phyloP scores from a whole-genome alignment of 2,329 filamentous ascomycete species.

The Aureobasidium pullulans region DNA sequence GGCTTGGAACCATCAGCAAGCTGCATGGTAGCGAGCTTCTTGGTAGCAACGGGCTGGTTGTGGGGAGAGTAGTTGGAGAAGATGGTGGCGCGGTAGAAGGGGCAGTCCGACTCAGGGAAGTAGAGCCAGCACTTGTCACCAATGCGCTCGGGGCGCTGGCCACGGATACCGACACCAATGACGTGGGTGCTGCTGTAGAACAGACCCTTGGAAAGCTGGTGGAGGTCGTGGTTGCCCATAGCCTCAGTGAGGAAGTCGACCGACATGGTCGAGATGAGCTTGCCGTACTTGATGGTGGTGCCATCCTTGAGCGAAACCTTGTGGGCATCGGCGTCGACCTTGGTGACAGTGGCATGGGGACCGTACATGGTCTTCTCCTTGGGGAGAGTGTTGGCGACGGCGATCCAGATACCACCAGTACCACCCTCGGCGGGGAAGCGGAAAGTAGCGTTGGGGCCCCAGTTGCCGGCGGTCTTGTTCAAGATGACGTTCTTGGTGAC shows the following conservation, averaged over 20 bases:
- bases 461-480: conserved; percentile 91
- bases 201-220: conserved; percentile 76
- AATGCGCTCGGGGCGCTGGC: conserved; percentile 84
- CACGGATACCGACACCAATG: conserved; percentile 90
- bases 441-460: conserved; percentile 98
- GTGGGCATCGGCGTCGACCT: conserved; percentile 81
- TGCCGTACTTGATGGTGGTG: conserved; percentile 81
- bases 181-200: conserved; percentile 98
- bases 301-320: conserved; percentile 75
- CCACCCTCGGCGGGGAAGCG: conserved; percentile 92
- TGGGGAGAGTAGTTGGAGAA: conserved; percentile 99
- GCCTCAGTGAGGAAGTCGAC: conserved; percentile 80
- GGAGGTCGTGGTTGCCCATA: conserved; percentile 81
- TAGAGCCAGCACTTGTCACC: conserved; percentile 99
- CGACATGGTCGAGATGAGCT: conserved; percentile 92
- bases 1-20: conserved; percentile 81
- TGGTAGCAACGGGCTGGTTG: conserved; percentile 82
- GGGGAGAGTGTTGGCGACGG: conserved; percentile 86
- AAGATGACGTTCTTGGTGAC: conserved; percentile 92
- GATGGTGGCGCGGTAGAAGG: conserved; percentile 98
- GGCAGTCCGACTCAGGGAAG: conserved; percentile 98
- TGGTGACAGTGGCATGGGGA: conserved; percentile 72
- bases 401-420: conserved; percentile 98
- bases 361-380: conserved; percentile 89
- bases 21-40: conserved; percentile 80